Conservation (phyloP, 768 basidiomycete genomes). For the Calocybe cyanea region DNA sequence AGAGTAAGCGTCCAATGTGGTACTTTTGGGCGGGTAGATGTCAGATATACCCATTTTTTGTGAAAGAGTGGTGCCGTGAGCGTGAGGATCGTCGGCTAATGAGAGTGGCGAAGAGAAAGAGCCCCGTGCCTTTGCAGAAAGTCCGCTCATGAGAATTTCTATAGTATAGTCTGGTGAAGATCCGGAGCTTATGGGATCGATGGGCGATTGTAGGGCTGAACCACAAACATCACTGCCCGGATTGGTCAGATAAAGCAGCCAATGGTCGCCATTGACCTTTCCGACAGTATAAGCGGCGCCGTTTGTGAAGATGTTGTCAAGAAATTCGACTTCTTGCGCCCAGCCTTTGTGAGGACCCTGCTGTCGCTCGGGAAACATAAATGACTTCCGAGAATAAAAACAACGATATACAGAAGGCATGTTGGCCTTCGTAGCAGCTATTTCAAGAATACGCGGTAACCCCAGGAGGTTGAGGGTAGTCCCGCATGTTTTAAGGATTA, state of each 20-base stretch:
- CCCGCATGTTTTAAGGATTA: conserved; percentile 98
- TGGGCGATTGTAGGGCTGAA: conserved; percentile 12
- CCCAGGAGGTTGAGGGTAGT: conserved; percentile 97
- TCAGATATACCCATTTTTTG: conserved; percentile 71
- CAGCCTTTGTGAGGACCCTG: conserved; percentile 90
- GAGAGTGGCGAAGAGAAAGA: conserved; percentile 62
- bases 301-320: conserved; percentile 84
- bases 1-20: conserved; percentile 86
- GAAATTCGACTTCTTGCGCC: conserved; percentile 87
- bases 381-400: conserved; percentile 98
- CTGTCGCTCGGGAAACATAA: conserved; percentile 99
- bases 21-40: conserved; percentile 76
- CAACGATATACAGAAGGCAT: conserved; percentile 77
- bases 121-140: conserved; percentile 68
- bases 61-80: conserved; percentile 61
- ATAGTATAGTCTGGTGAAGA: conserved; percentile 80
- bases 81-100: conserved; percentile 28
- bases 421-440: conserved; percentile 69
- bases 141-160: conserved; percentile 96
- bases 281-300: conserved; percentile 96
- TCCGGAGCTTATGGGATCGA: conserved; percentile 15
- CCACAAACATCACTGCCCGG: conserved; percentile 31
- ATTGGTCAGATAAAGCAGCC: conserved; percentile 90
- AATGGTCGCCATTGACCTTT: conserved; percentile 97
- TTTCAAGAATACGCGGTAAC: conserved; percentile 90